Percentiles rank a stretch among this genome's conserved stretches.
These are phyloP conservation scores for Achaetomium macrosporum DNA, from an alignment of 2,329 filamentous ascomycete genomes.

Conservation along the genomic window DNA sequence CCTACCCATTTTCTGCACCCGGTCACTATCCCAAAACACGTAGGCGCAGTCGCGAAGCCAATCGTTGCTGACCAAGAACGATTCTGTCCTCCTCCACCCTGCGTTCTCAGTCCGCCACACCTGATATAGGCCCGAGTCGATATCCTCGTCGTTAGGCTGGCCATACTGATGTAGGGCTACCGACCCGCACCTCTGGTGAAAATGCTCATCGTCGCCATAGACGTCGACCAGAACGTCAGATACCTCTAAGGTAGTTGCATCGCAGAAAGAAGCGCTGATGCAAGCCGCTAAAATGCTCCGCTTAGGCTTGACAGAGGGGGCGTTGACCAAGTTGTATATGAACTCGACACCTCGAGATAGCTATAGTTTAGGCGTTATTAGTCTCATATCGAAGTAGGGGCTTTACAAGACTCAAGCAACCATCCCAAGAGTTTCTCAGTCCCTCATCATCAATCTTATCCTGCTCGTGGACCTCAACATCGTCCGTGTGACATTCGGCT, in stretches of 20 bases:
- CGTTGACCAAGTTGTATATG: neutral
- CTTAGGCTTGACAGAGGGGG: neutral
- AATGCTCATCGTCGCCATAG: neutral
- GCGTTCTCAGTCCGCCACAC: neutral
- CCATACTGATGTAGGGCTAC: neutral
- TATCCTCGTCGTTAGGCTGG: neutral
- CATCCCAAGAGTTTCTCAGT: no score
- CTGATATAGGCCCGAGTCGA: neutral
- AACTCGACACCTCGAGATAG: no score
- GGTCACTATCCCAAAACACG: constrained; percentile 2
- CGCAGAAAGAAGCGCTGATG: neutral
- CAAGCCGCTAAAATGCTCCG: neutral
- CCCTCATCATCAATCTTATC: no score
- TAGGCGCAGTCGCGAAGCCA: constrained; percentile 1
- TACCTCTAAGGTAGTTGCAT: neutral
- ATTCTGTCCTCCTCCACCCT: neutral
- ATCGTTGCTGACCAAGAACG: neutral
- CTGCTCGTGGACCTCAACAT: no score
- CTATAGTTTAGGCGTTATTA: no score
- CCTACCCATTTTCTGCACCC: neutral
- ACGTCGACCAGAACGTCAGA: neutral
- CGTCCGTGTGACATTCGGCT: no score
- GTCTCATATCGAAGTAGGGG: no score
- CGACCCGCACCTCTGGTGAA: neutral
- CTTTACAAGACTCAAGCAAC: no score